A percentile compares a stretch with the other conserved stretches of the same genome.
Evolutionary conservation across 2,329 filamentous ascomycete species (phyloP).

Genomic region (Aspergillus sp.): DNA sequence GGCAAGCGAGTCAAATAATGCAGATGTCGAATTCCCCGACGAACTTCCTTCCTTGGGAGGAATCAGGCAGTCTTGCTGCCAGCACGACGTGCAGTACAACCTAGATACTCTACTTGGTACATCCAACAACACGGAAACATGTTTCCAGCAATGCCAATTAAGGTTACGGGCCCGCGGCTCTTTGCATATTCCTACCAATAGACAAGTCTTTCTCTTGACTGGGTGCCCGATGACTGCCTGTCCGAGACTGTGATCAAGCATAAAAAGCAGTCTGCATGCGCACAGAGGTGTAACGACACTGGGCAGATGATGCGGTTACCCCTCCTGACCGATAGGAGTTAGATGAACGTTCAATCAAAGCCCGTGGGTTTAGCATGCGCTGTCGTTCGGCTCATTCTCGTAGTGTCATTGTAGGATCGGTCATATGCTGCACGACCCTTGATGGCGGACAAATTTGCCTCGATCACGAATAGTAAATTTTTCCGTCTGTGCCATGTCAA

Average conservation of each 20-base stretch:
- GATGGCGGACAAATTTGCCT: background rate
- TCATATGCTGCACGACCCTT: background rate
- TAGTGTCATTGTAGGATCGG: background rate
- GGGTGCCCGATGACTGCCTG: background rate
- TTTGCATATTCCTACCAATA: constrained; percentile 7
- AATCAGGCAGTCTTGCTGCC: constrained; percentile 1
- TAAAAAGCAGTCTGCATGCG: background rate
- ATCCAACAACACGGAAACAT: background rate
- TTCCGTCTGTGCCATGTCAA: background rate
- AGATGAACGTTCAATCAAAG: background rate
- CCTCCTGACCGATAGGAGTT: background rate
- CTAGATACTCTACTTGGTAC: background rate
- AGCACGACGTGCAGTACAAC: constrained; percentile 6
- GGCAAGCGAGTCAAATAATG: background rate
- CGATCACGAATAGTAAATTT: background rate
- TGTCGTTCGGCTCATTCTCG: background rate
- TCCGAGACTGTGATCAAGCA: background rate
- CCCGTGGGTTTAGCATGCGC: background rate
- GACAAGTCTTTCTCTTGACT: background rate
- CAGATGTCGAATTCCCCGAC: background rate
- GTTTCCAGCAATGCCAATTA: background rate
- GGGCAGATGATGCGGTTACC: background rate
- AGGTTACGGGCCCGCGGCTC: background rate
- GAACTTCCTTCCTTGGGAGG: background rate
- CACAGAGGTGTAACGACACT: background rate